These are phyloP conservation scores for Quercus gilva DNA, from an alignment of 306 rosid genomes.

Conservation along the genomic window DNA sequence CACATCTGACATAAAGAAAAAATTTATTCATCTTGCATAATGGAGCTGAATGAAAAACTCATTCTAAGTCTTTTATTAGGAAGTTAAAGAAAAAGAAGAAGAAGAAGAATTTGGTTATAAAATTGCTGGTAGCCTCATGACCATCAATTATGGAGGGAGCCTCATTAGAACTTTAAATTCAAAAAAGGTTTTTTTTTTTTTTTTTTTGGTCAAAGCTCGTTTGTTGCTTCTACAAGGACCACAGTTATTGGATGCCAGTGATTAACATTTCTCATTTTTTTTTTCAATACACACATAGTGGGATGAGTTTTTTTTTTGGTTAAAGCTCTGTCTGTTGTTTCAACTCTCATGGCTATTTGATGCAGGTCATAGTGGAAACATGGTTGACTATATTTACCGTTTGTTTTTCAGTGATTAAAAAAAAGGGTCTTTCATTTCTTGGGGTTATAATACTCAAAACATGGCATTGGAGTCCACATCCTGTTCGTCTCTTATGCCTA, in stretches of 20 bases:
- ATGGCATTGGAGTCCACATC: conserved; percentile 2
- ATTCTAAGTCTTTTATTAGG: too few species aligned
- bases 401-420: neutral
- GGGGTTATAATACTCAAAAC: neutral
- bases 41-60: too few species aligned
- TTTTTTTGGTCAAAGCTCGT: neutral
- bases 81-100: too few species aligned
- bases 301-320: neutral
- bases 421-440: neutral
- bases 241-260: neutral
- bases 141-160: neutral
- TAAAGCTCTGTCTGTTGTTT: neutral
- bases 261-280: neutral
- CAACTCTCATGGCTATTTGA: too few species aligned
- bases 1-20: too few species aligned
- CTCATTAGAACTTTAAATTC: neutral
- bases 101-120: neutral
- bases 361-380: too few species aligned
- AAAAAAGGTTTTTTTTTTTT: neutral
- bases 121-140: neutral
- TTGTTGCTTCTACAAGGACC: neutral
- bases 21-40: too few species aligned
- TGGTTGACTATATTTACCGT: neutral
- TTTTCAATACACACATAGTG: neutral
- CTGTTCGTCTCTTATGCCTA: conserved; percentile 18